A percentile compares a stretch with the other conserved stretches of the same genome.
These are phyloP conservation scores for Verticillium tricorpus DNA, from an alignment of 2,329 filamentous ascomycete species.

Conservation along the genomic window DNA sequence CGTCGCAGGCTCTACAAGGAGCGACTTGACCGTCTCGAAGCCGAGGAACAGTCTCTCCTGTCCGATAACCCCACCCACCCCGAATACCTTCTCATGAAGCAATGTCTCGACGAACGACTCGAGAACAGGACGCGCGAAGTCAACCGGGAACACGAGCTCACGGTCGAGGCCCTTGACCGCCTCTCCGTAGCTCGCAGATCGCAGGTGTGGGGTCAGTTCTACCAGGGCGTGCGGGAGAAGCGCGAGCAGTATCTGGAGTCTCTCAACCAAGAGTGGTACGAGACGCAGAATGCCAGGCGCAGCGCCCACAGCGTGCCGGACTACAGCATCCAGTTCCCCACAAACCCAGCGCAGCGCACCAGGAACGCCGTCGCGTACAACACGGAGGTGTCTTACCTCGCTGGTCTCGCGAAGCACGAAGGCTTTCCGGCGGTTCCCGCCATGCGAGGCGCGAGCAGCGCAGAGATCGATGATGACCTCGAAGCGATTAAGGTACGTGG, in stretches of 20 bases:
- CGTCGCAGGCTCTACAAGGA: constrained; percentile 75
- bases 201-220: constrained; percentile 86
- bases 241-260: constrained; percentile 75
- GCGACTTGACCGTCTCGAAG: constrained; percentile 74
- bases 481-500: constrained; percentile 74
- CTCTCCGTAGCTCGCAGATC: constrained; percentile 77
- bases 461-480: constrained; percentile 81
- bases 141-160: constrained; percentile 67
- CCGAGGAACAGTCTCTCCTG: constrained; percentile 58
- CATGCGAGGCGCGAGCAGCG: constrained; percentile 65
- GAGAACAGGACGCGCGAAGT: constrained; percentile 77
- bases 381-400: constrained; percentile 85
- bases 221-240: constrained; percentile 78
- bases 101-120: constrained; percentile 76
- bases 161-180: constrained; percentile 66
- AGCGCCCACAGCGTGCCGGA: constrained; percentile 76
- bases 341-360: constrained; percentile 71
- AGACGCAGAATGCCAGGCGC: constrained; percentile 84
- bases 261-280: constrained; percentile 86
- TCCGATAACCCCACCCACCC: constrained; percentile 71
- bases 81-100: constrained; percentile 85
- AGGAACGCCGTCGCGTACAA: constrained; percentile 89
- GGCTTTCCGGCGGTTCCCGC: constrained; percentile 94
- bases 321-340: constrained; percentile 76
- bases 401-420: constrained; percentile 89